phyloP scores from a whole-genome alignment of 1,139 yeast species.

The Nakaseomyces sp. region DNA sequence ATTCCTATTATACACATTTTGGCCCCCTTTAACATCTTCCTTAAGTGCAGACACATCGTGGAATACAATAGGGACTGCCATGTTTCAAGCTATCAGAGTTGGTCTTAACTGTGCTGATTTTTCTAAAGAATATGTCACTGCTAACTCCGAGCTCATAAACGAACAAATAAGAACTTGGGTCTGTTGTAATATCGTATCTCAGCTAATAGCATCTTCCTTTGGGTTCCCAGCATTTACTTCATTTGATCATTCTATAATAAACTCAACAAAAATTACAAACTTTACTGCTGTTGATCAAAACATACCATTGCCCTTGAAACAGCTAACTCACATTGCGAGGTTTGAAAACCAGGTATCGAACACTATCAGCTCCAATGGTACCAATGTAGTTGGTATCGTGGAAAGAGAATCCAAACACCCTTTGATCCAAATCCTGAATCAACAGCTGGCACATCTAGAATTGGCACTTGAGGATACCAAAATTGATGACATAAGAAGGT shows the following conservation, averaged over 20 bases:
- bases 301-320: constrained; percentile 56
- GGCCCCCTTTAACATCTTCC: constrained; percentile 95
- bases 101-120: constrained; percentile 78
- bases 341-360: constrained; percentile 80
- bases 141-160: constrained; percentile 41
- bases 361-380: constrained; percentile 63
- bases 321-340: constrained; percentile 73
- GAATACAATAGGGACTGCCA: constrained; percentile 88
- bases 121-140: constrained; percentile 43
- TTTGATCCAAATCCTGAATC: constrained; percentile 56
- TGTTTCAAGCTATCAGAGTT: constrained; percentile 82
- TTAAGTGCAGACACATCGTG: constrained; percentile 92
- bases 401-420: constrained; percentile 61
- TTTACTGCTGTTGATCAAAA: constrained; percentile 26
- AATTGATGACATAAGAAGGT: constrained; percentile 57
- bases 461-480: constrained; percentile 36
- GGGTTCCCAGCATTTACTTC: constrained; percentile 92
- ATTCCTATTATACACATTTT: constrained; percentile 72
- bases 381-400: constrained; percentile 57
- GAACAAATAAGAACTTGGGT: constrained; percentile 91
- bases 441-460: constrained; percentile 71
- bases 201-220: constrained; percentile 80
- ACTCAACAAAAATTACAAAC: constrained; percentile 24
- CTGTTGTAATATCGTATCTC: constrained; percentile 83
- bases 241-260: constrained; percentile 65